These are phyloP conservation scores for Cordyceps tenuipes DNA, from an alignment of 2,329 filamentous ascomycete genomes.

Conservation along the genomic window DNA sequence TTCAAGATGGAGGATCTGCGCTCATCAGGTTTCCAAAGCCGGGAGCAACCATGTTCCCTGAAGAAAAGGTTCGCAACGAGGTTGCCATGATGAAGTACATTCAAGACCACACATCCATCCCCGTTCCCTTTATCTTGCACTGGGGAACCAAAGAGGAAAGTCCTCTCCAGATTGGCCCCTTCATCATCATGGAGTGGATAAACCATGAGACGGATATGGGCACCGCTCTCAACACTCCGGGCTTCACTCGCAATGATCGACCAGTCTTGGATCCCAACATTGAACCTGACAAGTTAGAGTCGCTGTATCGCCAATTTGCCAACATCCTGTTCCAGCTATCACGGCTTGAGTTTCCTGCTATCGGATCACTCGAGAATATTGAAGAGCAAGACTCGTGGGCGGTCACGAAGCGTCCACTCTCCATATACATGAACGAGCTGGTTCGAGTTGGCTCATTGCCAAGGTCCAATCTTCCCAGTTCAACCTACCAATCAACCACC, in stretches of 20 bases:
- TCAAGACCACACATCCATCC: slow-evolving; percentile 12
- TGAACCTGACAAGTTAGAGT: slow-evolving; percentile 10
- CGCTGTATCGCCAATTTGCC: slow-evolving; percentile 8
- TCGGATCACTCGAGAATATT: not conserved
- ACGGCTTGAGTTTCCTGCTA: not conserved
- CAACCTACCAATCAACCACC: not conserved
- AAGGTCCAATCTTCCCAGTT: not conserved
- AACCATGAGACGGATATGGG: not conserved
- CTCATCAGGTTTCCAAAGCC: slow-evolving; percentile 10
- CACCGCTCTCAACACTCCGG: slow-evolving; percentile 10
- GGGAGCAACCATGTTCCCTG: slow-evolving; percentile 11
- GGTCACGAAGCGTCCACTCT: not conserved
- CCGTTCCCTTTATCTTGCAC: slow-evolving; percentile 12
- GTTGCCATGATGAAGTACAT: slow-evolving; percentile 13
- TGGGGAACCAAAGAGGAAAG: slow-evolving; percentile 13
- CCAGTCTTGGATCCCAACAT: slow-evolving; percentile 7
- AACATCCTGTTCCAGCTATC: slow-evolving; percentile 1
- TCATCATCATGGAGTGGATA: slow-evolving; percentile 14
- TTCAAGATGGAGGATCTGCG: slow-evolving; percentile 1
- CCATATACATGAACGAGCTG: not conserved
- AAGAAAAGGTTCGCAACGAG: slow-evolving; percentile 14
- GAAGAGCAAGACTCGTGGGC: not conserved
- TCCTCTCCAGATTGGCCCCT: slow-evolving; percentile 11
- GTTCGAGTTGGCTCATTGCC: not conserved
- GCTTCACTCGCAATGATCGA: not conserved